Evolutionary conservation across 768 basidiomycete genomes (phyloP).

Genomic region (Collybia sordida): DNA sequence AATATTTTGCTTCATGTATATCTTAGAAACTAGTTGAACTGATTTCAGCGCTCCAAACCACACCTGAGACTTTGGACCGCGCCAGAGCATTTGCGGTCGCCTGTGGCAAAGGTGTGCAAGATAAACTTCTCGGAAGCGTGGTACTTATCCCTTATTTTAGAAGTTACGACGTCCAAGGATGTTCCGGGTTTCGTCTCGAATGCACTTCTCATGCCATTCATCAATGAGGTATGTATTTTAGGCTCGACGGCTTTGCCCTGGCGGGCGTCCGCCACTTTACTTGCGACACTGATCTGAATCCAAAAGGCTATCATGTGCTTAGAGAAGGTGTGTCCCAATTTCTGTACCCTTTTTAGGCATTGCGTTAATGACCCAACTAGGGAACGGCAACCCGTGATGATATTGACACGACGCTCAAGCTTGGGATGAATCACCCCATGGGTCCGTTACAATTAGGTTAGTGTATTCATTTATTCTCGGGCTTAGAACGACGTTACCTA

Average conservation of each 20-base stretch:
- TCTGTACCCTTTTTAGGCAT: neutral
- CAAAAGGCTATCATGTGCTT: constrained; percentile 85
- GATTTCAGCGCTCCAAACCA: constrained; percentile 91
- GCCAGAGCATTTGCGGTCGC: constrained; percentile 82
- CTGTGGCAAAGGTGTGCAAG: constrained; percentile 77
- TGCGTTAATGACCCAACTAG: constrained; percentile 30
- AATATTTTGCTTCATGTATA: neutral
- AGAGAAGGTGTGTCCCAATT: constrained; percentile 63
- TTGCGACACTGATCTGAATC: no score
- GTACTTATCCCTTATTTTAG: constrained; percentile 34
- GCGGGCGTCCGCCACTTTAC: no score
- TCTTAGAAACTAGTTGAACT: constrained; percentile 91
- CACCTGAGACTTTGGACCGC: constrained; percentile 68
- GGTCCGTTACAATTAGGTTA: constrained; percentile 88
- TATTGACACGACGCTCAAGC: constrained; percentile 90
- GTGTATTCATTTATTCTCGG: neutral
- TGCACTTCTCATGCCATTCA: constrained; percentile 93
- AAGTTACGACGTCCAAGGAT: constrained; percentile 88
- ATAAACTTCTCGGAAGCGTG: no score
- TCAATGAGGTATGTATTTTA: constrained; percentile 71
- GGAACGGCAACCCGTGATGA: constrained; percentile 92
- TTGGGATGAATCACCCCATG: constrained; percentile 96
- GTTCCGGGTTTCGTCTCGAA: constrained; percentile 97
- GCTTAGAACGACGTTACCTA: neutral
- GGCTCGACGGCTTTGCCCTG: neutral